phyloP scores from a whole-genome alignment of 1,284 basidiomycete species.

The Fomitopsis palustris region DNA sequence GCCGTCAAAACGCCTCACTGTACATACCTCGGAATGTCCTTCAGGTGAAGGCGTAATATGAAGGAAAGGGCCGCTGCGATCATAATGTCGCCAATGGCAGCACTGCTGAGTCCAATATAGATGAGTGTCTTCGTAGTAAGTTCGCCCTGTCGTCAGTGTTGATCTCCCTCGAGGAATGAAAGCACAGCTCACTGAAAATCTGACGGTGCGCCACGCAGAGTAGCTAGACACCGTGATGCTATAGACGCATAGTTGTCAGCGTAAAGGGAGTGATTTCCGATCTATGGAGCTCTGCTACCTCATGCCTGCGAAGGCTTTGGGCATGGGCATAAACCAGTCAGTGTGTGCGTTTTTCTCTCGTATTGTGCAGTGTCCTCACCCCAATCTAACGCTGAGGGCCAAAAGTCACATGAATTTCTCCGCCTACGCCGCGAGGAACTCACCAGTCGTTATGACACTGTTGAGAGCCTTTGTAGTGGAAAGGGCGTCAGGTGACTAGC shows the following conservation, averaged over 20 bases:
- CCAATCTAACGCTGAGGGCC: not conserved
- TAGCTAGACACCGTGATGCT: not conserved
- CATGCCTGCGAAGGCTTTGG: not conserved
- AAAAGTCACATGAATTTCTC: not conserved
- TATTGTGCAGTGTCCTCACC: not conserved
- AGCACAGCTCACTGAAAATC: not conserved
- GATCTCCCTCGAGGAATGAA: not conserved
- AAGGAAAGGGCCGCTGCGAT: not conserved
- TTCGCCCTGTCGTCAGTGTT: not conserved
- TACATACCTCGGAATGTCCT: not conserved
- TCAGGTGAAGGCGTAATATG: not conserved
- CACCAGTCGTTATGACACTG: not conserved
- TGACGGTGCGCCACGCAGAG: not conserved
- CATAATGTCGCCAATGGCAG: not conserved
- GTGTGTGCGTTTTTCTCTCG: not conserved
- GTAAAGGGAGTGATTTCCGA: not conserved
- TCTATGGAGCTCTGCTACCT: not conserved
- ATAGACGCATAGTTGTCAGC: not conserved
- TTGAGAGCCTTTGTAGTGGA: not conserved
- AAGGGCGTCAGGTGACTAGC: not conserved
- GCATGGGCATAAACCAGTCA: not conserved
- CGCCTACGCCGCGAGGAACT: not conserved
- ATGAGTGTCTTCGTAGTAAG: not conserved
- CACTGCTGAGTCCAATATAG: not conserved
- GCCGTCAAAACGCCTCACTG: not conserved